These are phyloP conservation scores for Fremontodendron californicum DNA, from an alignment of 345 rosid genomes.

Conservation along the genomic window DNA sequence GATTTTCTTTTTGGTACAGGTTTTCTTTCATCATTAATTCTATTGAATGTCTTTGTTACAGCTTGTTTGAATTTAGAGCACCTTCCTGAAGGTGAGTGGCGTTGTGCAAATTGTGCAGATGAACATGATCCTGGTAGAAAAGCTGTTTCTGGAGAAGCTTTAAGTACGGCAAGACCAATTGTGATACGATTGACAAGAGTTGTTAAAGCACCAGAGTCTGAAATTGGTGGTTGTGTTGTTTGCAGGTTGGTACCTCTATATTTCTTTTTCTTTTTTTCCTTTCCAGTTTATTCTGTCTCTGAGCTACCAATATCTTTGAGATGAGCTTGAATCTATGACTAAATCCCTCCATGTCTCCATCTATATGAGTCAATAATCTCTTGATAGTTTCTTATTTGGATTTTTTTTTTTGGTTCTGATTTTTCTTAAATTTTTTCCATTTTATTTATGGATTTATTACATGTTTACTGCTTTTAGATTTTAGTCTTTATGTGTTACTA, in stretches of 20 bases:
- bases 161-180: slow-evolving; percentile 37
- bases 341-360: background rate
- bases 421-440: background rate
- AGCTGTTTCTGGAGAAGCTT: slow-evolving; percentile 33
- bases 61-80: slow-evolving; percentile 69
- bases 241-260: slow-evolving; percentile 64
- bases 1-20: background rate
- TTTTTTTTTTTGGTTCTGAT: background rate
- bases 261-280: background rate
- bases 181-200: slow-evolving; percentile 60
- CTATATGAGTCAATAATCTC: slow-evolving; percentile 3
- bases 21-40: slow-evolving; percentile 8
- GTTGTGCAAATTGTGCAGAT: slow-evolving; percentile 71
- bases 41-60: slow-evolving; percentile 41
- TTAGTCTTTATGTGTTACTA: background rate
- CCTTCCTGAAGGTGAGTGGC: slow-evolving; percentile 73
- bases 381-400: background rate
- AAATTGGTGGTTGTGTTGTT: slow-evolving; percentile 86
- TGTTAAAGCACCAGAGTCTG: slow-evolving; percentile 74
- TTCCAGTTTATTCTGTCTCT: background rate
- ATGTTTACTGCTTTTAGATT: background rate
- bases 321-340: background rate
- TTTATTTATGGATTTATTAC: slow-evolving; percentile 2
- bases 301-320: background rate
- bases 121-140: slow-evolving; percentile 37